These are phyloP conservation scores for Ascochyta fabae DNA, from an alignment of 2,329 filamentous ascomycete species.

Conservation along the genomic window DNA sequence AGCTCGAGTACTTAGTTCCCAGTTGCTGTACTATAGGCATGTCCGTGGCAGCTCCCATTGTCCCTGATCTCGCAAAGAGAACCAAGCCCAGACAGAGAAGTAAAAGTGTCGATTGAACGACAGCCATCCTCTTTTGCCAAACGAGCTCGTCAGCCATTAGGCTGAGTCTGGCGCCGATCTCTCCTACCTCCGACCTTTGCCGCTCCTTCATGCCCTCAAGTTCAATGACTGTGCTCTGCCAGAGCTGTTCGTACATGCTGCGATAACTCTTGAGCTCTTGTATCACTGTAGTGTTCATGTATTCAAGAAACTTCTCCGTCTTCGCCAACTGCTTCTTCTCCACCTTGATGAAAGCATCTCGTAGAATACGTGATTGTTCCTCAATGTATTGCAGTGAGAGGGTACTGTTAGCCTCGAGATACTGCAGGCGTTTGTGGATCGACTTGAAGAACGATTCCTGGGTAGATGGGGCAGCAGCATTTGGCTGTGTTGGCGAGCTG, in stretches of 20 bases:
- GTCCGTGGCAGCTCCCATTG: slow-evolving; percentile 47
- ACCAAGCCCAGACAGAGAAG: slow-evolving; percentile 87
- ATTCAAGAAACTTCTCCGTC: slow-evolving; percentile 79
- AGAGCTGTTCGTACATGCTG: slow-evolving; percentile 91
- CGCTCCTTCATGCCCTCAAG: slow-evolving; percentile 87
- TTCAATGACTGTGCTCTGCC: slow-evolving; percentile 93
- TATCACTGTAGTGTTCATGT: slow-evolving; percentile 86
- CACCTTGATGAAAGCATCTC: slow-evolving; percentile 83
- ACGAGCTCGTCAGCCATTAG: slow-evolving; percentile 91
- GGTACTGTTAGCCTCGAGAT: slow-evolving; percentile 90
- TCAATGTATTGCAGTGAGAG: slow-evolving; percentile 95
- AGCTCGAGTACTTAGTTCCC: slow-evolving; percentile 42
- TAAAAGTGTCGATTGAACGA: slow-evolving; percentile 86
- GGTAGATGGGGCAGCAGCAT: slow-evolving; percentile 74
- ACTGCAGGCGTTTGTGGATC: slow-evolving; percentile 88
- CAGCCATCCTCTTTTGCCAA: slow-evolving; percentile 86
- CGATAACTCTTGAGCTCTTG: slow-evolving; percentile 67
- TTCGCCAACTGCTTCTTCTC: slow-evolving; percentile 88
- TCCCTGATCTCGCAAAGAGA: slow-evolving; percentile 67
- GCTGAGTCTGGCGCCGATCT: slow-evolving; percentile 79
- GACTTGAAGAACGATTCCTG: slow-evolving; percentile 99
- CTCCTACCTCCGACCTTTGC: slow-evolving; percentile 81
- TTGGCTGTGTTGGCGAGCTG: slow-evolving; percentile 53
- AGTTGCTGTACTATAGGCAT: slow-evolving; percentile 56
- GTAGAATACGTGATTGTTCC: slow-evolving; percentile 88